Base-by-base conservation (phyloP, 2,329 filamentous ascomycete genomes). In the Aspergillus pseudoterreus region DNA sequence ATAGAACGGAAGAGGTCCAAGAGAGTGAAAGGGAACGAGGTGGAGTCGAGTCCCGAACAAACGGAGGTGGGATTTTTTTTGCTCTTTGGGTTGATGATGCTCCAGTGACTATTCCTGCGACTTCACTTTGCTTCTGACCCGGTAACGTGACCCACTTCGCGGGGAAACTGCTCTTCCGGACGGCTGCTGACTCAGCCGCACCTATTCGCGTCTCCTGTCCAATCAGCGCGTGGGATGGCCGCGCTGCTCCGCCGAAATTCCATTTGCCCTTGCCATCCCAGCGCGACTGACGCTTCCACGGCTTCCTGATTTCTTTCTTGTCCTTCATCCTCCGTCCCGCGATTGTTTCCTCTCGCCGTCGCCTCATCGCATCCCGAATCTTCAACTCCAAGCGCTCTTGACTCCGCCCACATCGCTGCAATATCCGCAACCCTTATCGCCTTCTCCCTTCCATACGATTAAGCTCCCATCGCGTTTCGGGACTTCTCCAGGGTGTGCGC, bases 121-220 rank as follows among this genome's bases (percentile, higher is more conserved):
- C 57, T 38, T 38, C 35, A 38, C 35, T 63, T 65, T 67, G 55
- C 57, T 57, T 64, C 60, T 68, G 66, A 56, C 67, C 63, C 55
- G 66, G 67, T 68, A 70, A 70, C 67, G 67, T 68, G 67, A 69
- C 61, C 67, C 64, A 66, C 65, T 38, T 38, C 50, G 64, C 61
- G 65, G 63, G 58, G 57, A 59, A 69, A 67, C 56, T 49, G 24
- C 49, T 62, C 42, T 56, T 66, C 67, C 65, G 59, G 43, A 19
- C 43, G 39, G 35, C 12, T 33, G 39, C 46, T 57, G 53, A 54
- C 52, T 55, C 50, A 52, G 30, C 41, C 17, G 6, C 4, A 11
- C 15, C 14, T 15, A 42, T 32, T 50, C 53, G 57, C 56, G 51
- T 39, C 32, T 45, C 51, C 43, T 47, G 46, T 35, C 70, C 71